Base-by-base conservation (phyloP, 148 eudicot genomes). In the Vaccinium corymbosum region DNA sequence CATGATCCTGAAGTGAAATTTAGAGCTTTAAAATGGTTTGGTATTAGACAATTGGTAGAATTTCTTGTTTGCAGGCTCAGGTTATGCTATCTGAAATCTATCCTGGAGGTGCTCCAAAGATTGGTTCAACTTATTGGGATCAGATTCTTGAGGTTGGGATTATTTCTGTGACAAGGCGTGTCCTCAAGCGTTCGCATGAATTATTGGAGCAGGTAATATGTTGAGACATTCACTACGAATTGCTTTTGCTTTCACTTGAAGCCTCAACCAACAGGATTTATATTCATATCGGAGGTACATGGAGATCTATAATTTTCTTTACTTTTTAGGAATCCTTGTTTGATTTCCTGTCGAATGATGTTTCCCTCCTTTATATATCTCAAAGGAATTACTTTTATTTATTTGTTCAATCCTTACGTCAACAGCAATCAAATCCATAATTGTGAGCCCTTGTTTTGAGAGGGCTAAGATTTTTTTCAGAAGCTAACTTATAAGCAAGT, bases 41-140 rank as follows among this genome's bases (percentile, higher is more conserved):
- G 64, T 55, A 29, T 87, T 81, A 80, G 59, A 83, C 49, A 29
- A 66, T 53, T 17, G 7, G 62, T 32, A 8, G 17, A 50, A 19
- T 85, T 72, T 84, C 19, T 38, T 50, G 27, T 83, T 52, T 89
- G 90, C 87, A 97, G 99, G 99, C 99, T 80, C 96, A 97, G 86
- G 83, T 89, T 77, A 94, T 95, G 99, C 82, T 97, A 66, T 95
- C 99, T 70, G 99, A 95, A 87, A 97, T 97, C 80, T 97, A 95
- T 87, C 99, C 99, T 72, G 99, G 99, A 53, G 92, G 89, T 88
- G 85, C 98, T 85, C 93, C 98, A 75, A 97, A 94, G 92, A 85
- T 85, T 80, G 99, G 99, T 71, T 87, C 93, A 70, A 89, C 92
- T 81, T 97, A 94, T 74, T 97, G 98, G 96, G 98, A 97, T 85